phyloP scores from a whole-genome alignment of 495 filamentous ascomycete genomes.

The Oidiodendron maius region DNA sequence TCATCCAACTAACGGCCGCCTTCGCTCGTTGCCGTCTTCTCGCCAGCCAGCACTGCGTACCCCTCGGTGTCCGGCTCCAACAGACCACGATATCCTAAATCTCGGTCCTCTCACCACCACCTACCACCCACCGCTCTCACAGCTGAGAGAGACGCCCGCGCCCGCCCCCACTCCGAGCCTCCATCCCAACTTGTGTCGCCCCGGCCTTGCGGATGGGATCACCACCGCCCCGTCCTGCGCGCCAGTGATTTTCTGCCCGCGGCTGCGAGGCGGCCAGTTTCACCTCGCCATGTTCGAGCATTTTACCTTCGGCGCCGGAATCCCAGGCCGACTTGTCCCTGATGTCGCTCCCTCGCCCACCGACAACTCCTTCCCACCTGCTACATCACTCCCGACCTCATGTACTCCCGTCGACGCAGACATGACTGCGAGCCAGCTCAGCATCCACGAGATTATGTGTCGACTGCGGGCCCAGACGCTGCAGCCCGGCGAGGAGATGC shows the following conservation, averaged over 20 bases:
- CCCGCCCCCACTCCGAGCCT: too few relatives aligned
- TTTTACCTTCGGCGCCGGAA: slow-evolving; percentile 18
- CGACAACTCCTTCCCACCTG: slow-evolving; percentile 11
- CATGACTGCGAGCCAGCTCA: neutral
- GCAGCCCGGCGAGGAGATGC: neutral
- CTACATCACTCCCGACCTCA: neutral
- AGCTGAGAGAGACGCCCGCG: too few relatives aligned
- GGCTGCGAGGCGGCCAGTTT: neutral
- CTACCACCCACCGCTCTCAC: too few relatives aligned
- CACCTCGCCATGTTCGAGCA: slow-evolving; percentile 16
- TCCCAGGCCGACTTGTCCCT: slow-evolving; percentile 2
- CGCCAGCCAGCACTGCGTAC: too few relatives aligned
- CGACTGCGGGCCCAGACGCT: slow-evolving; percentile 12
- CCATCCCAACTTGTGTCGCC: too few relatives aligned
- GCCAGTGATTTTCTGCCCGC: neutral
- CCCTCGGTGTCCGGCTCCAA: too few relatives aligned
- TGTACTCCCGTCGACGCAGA: neutral
- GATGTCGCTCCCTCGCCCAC: slow-evolving; percentile 11
- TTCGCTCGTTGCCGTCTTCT: too few relatives aligned
- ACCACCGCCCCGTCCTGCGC: too few relatives aligned
- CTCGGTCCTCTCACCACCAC: too few relatives aligned
- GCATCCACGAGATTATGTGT: slow-evolving; percentile 10
- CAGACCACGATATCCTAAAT: too few relatives aligned
- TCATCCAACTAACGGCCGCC: too few relatives aligned
- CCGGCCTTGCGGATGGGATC: too few relatives aligned